phyloP scores from a whole-genome alignment of 2,329 filamentous ascomycete genomes.

The Dactylellina leptospora region DNA sequence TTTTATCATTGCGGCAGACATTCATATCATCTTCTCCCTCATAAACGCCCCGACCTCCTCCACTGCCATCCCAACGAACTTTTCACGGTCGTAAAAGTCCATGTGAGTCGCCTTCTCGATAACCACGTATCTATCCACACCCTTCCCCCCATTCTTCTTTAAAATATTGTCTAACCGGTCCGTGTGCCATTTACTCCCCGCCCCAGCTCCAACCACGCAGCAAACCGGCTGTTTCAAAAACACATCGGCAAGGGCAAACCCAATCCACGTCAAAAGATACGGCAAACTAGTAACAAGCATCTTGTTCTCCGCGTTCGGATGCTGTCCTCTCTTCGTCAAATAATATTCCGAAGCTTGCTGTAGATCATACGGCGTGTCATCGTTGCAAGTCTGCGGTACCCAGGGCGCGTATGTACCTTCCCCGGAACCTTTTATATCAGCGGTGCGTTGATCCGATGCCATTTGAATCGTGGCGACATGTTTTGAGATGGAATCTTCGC shows the following conservation, averaged over 20 bases:
- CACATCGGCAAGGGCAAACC: conserved; percentile 53
- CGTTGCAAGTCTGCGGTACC: not conserved
- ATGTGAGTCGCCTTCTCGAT: conserved; percentile 35
- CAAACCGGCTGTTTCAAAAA: conserved; percentile 57
- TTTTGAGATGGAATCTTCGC: not conserved
- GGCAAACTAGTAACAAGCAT: conserved; percentile 55
- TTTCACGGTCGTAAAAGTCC: conserved; percentile 52
- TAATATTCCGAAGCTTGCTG: conserved; percentile 56
- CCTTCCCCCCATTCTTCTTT: conserved; percentile 20
- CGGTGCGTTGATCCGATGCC: not conserved
- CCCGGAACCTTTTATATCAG: not conserved
- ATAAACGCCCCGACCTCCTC: conserved; percentile 10
- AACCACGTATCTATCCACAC: not conserved
- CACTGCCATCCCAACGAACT: not conserved
- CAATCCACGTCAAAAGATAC: conserved; percentile 57
- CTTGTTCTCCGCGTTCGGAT: conserved; percentile 54
- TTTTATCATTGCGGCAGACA: too few relatives aligned
- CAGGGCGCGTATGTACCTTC: not conserved
- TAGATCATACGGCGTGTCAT: conserved; percentile 8
- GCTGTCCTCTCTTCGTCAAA: conserved; percentile 53
- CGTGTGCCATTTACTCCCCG: not conserved
- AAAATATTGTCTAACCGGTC: not conserved
- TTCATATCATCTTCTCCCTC: not conserved
- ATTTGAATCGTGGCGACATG: not conserved
- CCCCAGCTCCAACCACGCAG: conserved; percentile 44